A percentile compares a stretch with the other conserved stretches of the same genome.
Evolutionary conservation across 306 rosid genomes (phyloP).

Genomic region (Glycine soja): DNA sequence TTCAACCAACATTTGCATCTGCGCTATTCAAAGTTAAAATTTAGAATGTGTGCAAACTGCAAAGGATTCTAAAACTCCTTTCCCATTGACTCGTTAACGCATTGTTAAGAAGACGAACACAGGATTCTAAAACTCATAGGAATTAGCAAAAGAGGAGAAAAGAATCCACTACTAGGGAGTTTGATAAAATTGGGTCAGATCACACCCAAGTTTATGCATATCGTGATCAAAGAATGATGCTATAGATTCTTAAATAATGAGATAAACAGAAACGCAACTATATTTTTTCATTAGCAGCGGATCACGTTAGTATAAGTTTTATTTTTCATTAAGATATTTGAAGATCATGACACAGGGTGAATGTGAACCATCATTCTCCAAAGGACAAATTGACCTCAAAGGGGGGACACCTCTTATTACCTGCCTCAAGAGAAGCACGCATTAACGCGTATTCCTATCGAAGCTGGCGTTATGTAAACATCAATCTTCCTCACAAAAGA

Average conservation of each 20-base stretch:
- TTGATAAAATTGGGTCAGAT: too few relatives aligned
- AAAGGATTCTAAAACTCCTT: too few relatives aligned
- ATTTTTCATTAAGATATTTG: constrained; percentile 29
- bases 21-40: too few relatives aligned
- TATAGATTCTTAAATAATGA: background rate
- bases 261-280: constrained; percentile 8
- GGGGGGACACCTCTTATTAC: constrained; percentile 39
- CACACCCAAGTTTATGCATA: too few relatives aligned
- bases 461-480: constrained; percentile 64
- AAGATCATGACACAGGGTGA: constrained; percentile 40
- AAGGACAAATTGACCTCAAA: constrained; percentile 33
- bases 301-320: constrained; percentile 38
- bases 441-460: constrained; percentile 63
- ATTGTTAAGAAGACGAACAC: too few relatives aligned
- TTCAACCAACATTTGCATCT: too few relatives aligned
- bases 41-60: too few relatives aligned
- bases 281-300: constrained; percentile 13
- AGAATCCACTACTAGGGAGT: too few relatives aligned
- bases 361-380: constrained; percentile 45
- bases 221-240: constrained; percentile 18
- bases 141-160: too few relatives aligned
- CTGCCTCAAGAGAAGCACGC: constrained; percentile 46
- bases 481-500: constrained; percentile 66
- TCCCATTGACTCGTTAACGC: too few relatives aligned
- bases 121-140: too few relatives aligned